phyloP scores from a whole-genome alignment of 305 asterid genomes.

The Fraxinus sp. region DNA sequence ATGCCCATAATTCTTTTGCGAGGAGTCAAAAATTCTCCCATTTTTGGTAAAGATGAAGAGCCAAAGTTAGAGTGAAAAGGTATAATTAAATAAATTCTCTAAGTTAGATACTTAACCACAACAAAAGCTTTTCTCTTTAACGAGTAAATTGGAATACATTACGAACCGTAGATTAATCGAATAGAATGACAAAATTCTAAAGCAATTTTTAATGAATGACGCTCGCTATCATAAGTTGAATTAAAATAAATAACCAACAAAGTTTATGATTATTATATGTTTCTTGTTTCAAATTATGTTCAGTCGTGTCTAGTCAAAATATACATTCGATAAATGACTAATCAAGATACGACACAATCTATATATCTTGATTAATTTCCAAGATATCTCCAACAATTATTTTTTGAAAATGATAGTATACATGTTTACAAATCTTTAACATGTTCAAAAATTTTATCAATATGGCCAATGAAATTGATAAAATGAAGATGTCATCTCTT shows the following conservation, averaged over 20 bases:
- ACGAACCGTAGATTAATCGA: background rate
- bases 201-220: background rate
- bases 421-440: background rate
- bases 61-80: constrained; percentile 14
- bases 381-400: background rate
- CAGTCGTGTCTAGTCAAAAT: background rate
- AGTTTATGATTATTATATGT: background rate
- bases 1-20: constrained; percentile 20
- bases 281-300: too few species aligned
- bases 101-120: background rate
- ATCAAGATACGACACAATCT: too few species aligned
- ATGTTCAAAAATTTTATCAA: too few species aligned
- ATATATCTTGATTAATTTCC: too few species aligned
- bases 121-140: background rate
- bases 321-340: background rate
- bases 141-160: background rate
- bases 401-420: too few species aligned
- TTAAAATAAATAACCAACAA: too few species aligned
- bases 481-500: background rate
- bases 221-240: background rate
- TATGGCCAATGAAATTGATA: background rate
- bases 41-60: constrained; percentile 16
- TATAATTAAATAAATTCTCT: background rate
- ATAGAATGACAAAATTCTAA: background rate
- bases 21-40: constrained; percentile 22